Evolutionary conservation across 768 basidiomycete genomes (phyloP).

Genomic region (Naganishia kalamii): DNA sequence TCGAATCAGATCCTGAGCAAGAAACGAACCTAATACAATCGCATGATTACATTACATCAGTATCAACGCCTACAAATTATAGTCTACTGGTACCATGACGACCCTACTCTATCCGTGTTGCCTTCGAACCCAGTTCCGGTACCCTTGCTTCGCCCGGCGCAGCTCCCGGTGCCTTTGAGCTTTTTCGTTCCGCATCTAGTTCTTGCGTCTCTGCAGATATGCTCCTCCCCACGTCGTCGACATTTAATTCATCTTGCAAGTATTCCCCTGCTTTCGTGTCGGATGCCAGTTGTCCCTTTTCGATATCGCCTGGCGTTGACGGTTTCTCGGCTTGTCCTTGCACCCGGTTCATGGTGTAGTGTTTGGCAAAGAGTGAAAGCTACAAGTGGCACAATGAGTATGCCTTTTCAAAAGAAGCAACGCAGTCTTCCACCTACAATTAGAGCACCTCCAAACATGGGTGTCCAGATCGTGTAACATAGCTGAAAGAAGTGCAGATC

Average conservation of each 20-base stretch:
- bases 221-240: not conserved
- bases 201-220: not conserved
- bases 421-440: constrained; percentile 6
- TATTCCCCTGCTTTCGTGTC: not conserved
- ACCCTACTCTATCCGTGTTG: too few species aligned
- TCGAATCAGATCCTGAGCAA: too few species aligned
- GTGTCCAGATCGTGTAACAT: constrained; percentile 30
- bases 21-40: too few species aligned
- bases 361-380: constrained; percentile 30
- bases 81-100: too few species aligned
- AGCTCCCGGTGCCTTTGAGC: too few species aligned
- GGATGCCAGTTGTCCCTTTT: not conserved
- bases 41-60: too few species aligned
- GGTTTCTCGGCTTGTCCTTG: constrained; percentile 4
- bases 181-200: not conserved
- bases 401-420: not conserved
- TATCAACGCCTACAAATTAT: too few species aligned
- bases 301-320: not conserved
- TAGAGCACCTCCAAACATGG: constrained; percentile 22
- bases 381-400: not conserved
- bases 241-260: not conserved
- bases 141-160: too few species aligned
- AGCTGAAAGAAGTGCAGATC: not conserved
- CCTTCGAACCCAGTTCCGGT: not conserved
- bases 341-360: constrained; percentile 26